Percentiles rank a stretch among this genome's conserved stretches.
Conservation (phyloP, 1,139 yeast species). For the Spathaspora sp. region DNA sequence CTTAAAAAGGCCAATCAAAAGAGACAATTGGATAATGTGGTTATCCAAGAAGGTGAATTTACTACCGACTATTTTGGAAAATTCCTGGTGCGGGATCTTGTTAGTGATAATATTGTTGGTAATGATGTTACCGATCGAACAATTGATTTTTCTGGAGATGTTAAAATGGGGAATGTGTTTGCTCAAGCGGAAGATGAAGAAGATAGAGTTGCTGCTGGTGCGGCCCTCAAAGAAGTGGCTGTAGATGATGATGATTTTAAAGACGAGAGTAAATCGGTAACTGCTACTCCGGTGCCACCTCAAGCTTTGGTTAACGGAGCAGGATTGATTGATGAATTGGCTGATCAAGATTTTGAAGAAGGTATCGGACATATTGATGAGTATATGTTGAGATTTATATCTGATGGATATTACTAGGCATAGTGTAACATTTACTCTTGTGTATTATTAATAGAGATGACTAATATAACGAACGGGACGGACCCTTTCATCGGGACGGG, state of each 20-base stretch:
- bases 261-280: slow-evolving; percentile 33
- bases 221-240: slow-evolving; percentile 85
- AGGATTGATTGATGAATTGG: slow-evolving; percentile 18
- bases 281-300: slow-evolving; percentile 24
- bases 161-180: slow-evolving; percentile 62
- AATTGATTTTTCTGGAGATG: slow-evolving; percentile 38
- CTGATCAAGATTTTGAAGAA: slow-evolving; percentile 67
- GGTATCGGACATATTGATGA: slow-evolving; percentile 89
- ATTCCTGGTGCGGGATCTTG: slow-evolving; percentile 82
- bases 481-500: too few relatives aligned
- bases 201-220: slow-evolving; percentile 88
- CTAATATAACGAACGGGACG: too few relatives aligned
- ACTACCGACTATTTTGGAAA: slow-evolving; percentile 95
- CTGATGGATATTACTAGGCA: slow-evolving; percentile 54
- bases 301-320: slow-evolving; percentile 15
- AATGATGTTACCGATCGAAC: slow-evolving; percentile 38
- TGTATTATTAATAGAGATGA: background rate
- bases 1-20: slow-evolving; percentile 94
- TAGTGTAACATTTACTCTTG: background rate
- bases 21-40: slow-evolving; percentile 90
- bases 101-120: slow-evolving; percentile 58
- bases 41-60: slow-evolving; percentile 97
- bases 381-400: slow-evolving; percentile 90
- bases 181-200: slow-evolving; percentile 97
- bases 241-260: slow-evolving; percentile 81